Percentiles rank a stretch among this genome's conserved stretches.
Evolutionary conservation across 805 yeast species (phyloP).

Genomic region (Maudiozyma bulderi): DNA sequence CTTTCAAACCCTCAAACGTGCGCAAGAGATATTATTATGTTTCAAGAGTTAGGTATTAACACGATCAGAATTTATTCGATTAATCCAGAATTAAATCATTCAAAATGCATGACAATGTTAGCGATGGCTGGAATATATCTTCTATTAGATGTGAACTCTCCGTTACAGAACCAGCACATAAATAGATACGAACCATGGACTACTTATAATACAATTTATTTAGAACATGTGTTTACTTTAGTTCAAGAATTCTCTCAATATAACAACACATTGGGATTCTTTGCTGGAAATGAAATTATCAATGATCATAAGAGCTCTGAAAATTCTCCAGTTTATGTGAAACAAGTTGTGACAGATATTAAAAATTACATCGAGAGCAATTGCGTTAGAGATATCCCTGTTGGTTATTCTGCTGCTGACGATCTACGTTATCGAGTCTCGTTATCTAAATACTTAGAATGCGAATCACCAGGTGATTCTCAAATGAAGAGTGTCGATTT

Average conservation of each 20-base stretch:
- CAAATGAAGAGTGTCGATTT: slow-evolving; percentile 58
- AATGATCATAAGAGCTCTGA: slow-evolving; percentile 67
- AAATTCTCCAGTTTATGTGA: slow-evolving; percentile 64
- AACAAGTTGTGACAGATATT: slow-evolving; percentile 73
- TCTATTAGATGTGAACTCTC: slow-evolving; percentile 86
- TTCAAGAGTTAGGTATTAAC: slow-evolving; percentile 79
- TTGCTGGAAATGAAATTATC: slow-evolving; percentile 86
- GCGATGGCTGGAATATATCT: slow-evolving; percentile 91
- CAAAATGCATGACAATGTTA: slow-evolving; percentile 80
- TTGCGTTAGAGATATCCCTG: slow-evolving; percentile 62
- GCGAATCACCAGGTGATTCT: slow-evolving; percentile 39
- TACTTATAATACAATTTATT: slow-evolving; percentile 59
- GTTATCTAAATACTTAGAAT: slow-evolving; percentile 70
- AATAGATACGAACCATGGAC: slow-evolving; percentile 94
- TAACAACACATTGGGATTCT: slow-evolving; percentile 82
- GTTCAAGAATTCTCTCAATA: slow-evolving; percentile 74
- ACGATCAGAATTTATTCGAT: slow-evolving; percentile 83
- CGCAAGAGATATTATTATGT: slow-evolving; percentile 70
- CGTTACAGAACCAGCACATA: slow-evolving; percentile 64
- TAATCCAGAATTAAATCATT: slow-evolving; percentile 75
- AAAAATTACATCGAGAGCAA: slow-evolving; percentile 56
- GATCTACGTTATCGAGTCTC: slow-evolving; percentile 70
- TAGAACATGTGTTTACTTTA: slow-evolving; percentile 67
- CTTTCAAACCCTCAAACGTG: slow-evolving; percentile 63
- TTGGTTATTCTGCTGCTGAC: slow-evolving; percentile 96